These are phyloP conservation scores for Monosporozyma yasuniensis DNA, from an alignment of 805 yeast species.

Conservation along the genomic window DNA sequence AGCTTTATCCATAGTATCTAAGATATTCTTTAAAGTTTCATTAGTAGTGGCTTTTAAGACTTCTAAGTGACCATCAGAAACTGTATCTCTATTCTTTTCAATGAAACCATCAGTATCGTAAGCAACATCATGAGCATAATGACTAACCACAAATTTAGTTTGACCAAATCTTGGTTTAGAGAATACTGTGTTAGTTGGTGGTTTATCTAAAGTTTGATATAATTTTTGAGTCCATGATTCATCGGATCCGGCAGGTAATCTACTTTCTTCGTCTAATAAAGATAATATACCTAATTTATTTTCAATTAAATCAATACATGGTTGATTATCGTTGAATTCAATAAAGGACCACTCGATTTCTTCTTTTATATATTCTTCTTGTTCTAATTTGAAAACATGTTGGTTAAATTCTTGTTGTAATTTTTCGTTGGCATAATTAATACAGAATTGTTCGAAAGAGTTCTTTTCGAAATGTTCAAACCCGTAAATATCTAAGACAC, in stretches of 20 bases:
- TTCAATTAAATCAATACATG: conserved; percentile 89
- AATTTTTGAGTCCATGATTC: conserved; percentile 87
- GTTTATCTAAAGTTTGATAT: conserved; percentile 74
- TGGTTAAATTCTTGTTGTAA: conserved; percentile 95
- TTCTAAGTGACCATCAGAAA: conserved; percentile 89
- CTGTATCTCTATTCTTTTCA: conserved; percentile 95
- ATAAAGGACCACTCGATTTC: conserved; percentile 95
- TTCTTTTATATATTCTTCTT: conserved; percentile 87
- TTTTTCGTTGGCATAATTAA: conserved; percentile 93
- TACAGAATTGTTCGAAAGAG: conserved; percentile 95
- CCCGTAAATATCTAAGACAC: conserved; percentile 95
- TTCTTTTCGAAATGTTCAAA: conserved; percentile 92
- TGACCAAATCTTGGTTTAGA: conserved; percentile 93
- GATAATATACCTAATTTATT: conserved; percentile 80
- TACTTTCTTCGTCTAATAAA: conserved; percentile 86
- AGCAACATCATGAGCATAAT: conserved; percentile 89
- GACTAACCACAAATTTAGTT: conserved; percentile 80
- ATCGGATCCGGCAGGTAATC: conserved; percentile 89
- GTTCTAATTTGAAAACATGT: conserved; percentile 94
- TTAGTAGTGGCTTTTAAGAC: conserved; percentile 65
- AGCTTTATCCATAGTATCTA: conserved; percentile 54
- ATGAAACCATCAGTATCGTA: conserved; percentile 91
- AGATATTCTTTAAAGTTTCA: conserved; percentile 52
- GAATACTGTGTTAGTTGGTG: conserved; percentile 67
- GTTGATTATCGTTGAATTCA: conserved; percentile 93